Conservation (phyloP, 2,329 filamentous ascomycete genomes). For the Fusarium brachygibbosum region DNA sequence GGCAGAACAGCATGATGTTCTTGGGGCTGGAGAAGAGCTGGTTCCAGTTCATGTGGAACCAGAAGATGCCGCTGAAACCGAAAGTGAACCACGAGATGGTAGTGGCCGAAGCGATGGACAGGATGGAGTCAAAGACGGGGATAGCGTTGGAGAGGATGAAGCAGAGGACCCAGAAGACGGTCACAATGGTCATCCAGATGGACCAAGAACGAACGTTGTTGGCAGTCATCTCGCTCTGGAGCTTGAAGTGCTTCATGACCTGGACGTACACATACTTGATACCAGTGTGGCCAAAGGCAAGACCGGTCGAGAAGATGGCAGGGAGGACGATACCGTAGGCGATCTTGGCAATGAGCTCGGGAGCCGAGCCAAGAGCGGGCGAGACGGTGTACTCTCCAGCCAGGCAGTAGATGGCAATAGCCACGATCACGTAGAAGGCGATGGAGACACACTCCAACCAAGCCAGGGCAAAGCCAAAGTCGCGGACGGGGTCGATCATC, state of each 20-base stretch:
- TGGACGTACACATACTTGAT: conserved; percentile 55
- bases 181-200: conserved; percentile 54
- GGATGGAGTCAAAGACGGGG: conserved; percentile 56
- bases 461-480: conserved; percentile 50
- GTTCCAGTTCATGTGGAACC: conserved; percentile 56
- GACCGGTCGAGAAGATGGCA: conserved; percentile 50
- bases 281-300: conserved; percentile 53
- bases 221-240: conserved; percentile 52
- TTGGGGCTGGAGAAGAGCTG: conserved; percentile 48
- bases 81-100: conserved; percentile 57
- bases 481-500: conserved; percentile 53
- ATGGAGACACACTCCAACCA: conserved; percentile 47
- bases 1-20: conserved; percentile 48
- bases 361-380: conserved; percentile 47
- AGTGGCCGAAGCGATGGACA: conserved; percentile 55
- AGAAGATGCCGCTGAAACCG: conserved; percentile 54
- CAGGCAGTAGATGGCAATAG: conserved; percentile 49
- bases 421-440: conserved; percentile 46
- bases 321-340: conserved; percentile 53
- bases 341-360: conserved; percentile 44
- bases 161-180: conserved; percentile 53
- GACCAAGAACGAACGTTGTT: conserved; percentile 53
- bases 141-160: conserved; percentile 56
- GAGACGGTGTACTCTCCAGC: conserved; percentile 49
- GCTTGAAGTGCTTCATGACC: conserved; percentile 52